phyloP scores from a whole-genome alignment of 1,139 yeast genomes.

The Diutina sp. region DNA sequence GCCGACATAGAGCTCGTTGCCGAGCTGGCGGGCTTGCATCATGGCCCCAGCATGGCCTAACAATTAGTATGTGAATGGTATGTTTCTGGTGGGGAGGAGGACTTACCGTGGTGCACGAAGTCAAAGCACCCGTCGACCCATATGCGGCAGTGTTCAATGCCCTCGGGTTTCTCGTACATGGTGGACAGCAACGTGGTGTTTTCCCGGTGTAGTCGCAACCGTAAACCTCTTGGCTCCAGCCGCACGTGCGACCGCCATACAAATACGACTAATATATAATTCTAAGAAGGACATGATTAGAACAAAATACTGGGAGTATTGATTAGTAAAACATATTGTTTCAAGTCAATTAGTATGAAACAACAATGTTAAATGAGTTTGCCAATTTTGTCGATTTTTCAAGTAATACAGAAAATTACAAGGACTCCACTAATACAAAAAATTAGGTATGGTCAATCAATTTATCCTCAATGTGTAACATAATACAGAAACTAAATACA shows the following conservation, averaged over 20 bases:
- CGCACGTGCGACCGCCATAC: not conserved
- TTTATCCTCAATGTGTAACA: no score
- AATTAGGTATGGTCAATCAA: no score
- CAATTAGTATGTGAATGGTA: constrained; percentile 6
- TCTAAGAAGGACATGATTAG: no score
- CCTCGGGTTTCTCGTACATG: constrained; percentile 23
- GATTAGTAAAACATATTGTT: no score
- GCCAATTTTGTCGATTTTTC: no score
- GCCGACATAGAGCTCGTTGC: constrained; percentile 68
- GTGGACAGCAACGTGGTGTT: not conserved
- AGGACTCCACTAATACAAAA: no score
- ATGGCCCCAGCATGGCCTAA: constrained; percentile 89
- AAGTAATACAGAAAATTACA: no score
- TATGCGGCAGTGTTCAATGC: constrained; percentile 34
- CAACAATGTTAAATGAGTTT: no score
- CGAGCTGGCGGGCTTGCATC: constrained; percentile 78
- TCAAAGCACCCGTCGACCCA: constrained; percentile 99
- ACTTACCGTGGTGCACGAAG: constrained; percentile 86
- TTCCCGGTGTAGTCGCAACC: not conserved
- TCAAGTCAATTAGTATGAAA: no score
- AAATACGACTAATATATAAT: no score
- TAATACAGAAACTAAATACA: not conserved
- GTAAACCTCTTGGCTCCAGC: not conserved
- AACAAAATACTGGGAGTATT: no score
- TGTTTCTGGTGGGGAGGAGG: not conserved